These are phyloP conservation scores for Populus hybrid DNA, from an alignment of 441 rosid species.

Conservation along the genomic window DNA sequence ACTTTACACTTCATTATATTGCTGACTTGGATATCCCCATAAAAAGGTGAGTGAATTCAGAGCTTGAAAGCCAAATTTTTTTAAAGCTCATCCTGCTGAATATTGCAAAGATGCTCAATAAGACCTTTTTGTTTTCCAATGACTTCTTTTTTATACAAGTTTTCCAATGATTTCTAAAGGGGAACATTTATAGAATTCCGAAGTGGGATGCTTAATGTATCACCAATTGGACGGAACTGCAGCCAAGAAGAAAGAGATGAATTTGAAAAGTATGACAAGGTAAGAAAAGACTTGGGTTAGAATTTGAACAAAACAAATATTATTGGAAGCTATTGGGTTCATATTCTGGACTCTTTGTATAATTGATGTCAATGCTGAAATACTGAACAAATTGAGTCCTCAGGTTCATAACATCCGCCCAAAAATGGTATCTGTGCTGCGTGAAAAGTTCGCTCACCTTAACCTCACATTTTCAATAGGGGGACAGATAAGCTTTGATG, in stretches of 20 bases:
- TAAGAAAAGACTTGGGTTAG: constrained; percentile 20
- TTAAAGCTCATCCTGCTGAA: not conserved
- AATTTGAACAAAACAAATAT: not conserved
- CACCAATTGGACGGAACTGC: constrained; percentile 98
- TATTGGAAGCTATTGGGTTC: constrained; percentile 11
- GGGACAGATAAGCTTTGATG: constrained; percentile 98
- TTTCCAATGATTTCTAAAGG: constrained; percentile 35
- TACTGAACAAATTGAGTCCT: constrained; percentile 18
- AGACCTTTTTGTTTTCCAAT: not conserved
- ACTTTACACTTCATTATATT: constrained; percentile 81
- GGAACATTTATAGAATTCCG: constrained; percentile 98
- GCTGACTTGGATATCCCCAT: constrained; percentile 98
- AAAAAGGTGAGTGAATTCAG: constrained; percentile 55
- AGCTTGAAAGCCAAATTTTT: constrained; percentile 1
- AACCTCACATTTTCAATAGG: constrained; percentile 95
- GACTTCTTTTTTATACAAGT: constrained; percentile 5
- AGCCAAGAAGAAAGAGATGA: constrained; percentile 99
- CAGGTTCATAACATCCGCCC: constrained; percentile 85
- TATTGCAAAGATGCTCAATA: not conserved
- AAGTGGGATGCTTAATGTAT: constrained; percentile 95
- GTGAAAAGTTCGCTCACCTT: constrained; percentile 83
- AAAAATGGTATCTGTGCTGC: constrained; percentile 78
- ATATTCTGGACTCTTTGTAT: constrained; percentile 2
- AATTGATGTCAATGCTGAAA: constrained; percentile 13
- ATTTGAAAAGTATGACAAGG: constrained; percentile 93